phyloP scores from a whole-genome alignment of 208 protist genomes.

The Trypanosoma lewisi region DNA sequence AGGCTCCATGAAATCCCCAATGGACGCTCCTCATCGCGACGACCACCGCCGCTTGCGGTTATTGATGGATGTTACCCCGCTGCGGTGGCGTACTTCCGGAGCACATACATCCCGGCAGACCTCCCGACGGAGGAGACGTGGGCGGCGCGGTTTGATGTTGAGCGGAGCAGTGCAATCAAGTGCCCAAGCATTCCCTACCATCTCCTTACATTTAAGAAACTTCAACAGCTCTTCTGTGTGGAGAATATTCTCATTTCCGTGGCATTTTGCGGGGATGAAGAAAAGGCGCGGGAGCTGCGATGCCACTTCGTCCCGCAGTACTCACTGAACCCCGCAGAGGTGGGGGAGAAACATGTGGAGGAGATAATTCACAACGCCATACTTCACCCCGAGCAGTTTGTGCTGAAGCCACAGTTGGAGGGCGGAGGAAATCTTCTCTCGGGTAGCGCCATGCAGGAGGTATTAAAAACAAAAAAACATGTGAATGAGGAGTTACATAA shows the following conservation, averaged over 20 bases:
- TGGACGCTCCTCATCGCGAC: too few species aligned
- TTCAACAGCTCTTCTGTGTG: slow-evolving; percentile 91
- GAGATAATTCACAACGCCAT: slow-evolving; percentile 68
- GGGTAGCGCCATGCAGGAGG: slow-evolving; percentile 57
- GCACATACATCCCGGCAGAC: slow-evolving; percentile 92
- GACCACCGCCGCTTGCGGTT: slow-evolving; percentile 66
- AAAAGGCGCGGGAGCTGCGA: slow-evolving; percentile 41
- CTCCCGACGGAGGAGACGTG: slow-evolving; percentile 78
- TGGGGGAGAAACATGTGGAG: slow-evolving; percentile 33
- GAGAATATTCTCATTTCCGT: slow-evolving; percentile 59
- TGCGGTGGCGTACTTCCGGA: slow-evolving; percentile 91
- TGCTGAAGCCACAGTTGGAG: slow-evolving; percentile 96
- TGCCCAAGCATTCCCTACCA: slow-evolving; percentile 95
- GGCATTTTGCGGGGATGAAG: slow-evolving; percentile 50
- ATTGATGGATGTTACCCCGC: slow-evolving; percentile 63
- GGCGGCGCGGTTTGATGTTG: slow-evolving; percentile 68
- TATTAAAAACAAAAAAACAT: slow-evolving; percentile 35
- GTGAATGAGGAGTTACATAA: slow-evolving; percentile 30
- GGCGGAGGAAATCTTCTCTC: slow-evolving; percentile 93
- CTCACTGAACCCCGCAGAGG: slow-evolving; percentile 78
- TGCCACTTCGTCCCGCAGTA: slow-evolving; percentile 87
- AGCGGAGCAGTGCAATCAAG: slow-evolving; percentile 89
- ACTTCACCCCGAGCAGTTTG: slow-evolving; percentile 70
- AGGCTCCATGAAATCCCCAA: slow-evolving; percentile 22
- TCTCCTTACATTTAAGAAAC: slow-evolving; percentile 94